Percentiles rank a stretch among this genome's conserved stretches.
These are phyloP conservation scores for Iris macrosiphon DNA, from an alignment of 106 monocot genomes.

Conservation along the genomic window DNA sequence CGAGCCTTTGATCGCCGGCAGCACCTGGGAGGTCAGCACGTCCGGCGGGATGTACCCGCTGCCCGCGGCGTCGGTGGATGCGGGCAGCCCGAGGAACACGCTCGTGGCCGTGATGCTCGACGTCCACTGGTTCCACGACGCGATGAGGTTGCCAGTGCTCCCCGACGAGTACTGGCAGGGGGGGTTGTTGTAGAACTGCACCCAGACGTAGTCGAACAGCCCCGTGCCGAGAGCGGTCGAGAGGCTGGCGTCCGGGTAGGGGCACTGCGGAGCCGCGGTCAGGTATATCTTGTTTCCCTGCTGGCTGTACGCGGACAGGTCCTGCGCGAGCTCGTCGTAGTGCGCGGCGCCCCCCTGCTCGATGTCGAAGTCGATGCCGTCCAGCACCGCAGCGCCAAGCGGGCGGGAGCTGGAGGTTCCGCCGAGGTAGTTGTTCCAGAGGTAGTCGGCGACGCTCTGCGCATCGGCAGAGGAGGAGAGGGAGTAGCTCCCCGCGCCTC, in stretches of 20 bases:
- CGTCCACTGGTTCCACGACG: constrained; percentile 43
- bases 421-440: constrained; percentile 56
- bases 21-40: constrained; percentile 23
- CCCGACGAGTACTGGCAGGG: constrained; percentile 37
- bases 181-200: constrained; percentile 62
- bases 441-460: constrained; percentile 29
- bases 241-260: constrained; percentile 33
- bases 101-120: constrained; percentile 9
- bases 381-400: constrained; percentile 40
- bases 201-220: constrained; percentile 44
- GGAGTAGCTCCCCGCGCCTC: constrained; percentile 22
- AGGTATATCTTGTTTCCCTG: constrained; percentile 34
- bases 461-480: constrained; percentile 37
- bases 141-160: constrained; percentile 5
- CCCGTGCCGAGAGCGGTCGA: constrained; percentile 29
- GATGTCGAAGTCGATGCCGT: constrained; percentile 62
- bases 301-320: constrained; percentile 9
- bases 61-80: constrained; percentile 29
- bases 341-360: constrained; percentile 22
- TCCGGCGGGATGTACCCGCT: constrained; percentile 44
- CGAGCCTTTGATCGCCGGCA: constrained; percentile 23
- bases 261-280: constrained; percentile 56
- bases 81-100: constrained; percentile 43
- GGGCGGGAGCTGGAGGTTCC: constrained; percentile 33
- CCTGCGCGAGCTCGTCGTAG: constrained; percentile 28